Evolutionary conservation across 139 green algal species (phyloP), one percentile per base, ranked within the genome.

Genomic region (Parachlorella kessleri): DNA sequence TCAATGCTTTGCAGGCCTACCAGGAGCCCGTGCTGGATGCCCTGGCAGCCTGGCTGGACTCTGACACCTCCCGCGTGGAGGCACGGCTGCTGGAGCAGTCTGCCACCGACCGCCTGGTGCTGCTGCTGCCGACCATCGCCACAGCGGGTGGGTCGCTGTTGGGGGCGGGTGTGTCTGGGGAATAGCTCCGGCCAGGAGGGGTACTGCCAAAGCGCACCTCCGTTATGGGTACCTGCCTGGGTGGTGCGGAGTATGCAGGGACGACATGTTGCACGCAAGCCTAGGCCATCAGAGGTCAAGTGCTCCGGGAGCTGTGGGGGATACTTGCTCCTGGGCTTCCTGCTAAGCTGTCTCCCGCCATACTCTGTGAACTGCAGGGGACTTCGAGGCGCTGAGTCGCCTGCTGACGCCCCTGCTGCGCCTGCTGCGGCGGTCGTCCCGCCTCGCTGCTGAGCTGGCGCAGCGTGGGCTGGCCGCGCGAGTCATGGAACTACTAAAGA

Each of bases 21-120:
- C 90, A 94, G 83, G 77, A 85, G 28, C 76, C 81, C 0, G 85
- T 89, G 39, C 83, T 95, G 69, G 84, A 90, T 38, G 90, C 92
- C 0, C 71, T 96, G 69, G 89, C 89, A 26, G 77, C 82, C 14
- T 96, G 92, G 93, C 83, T 96, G 66, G 84, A 81, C 6, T 86
- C 92, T 77, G 92, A 95, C 79, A 76, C 86, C 37, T 66, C 54
- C 6, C 83, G 90, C 6, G 79, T 95, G 42, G 92, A 96, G 85
- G 74, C 73, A 2, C 72, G 83, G 35, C 85, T 96, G 41, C 78
- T 84, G 4, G 76, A 91, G 77, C 77, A 77, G 0, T 84, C 90
- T 18, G 80, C 90, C 0, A 75, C 91, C 37, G 72, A 53, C 5
- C 71, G 86, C 40, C 78, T 96, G 72, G 88, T 94, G 68, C 67